Evolutionary conservation across 441 rosid genomes (phyloP).

Genomic region (Croton setiger): DNA sequence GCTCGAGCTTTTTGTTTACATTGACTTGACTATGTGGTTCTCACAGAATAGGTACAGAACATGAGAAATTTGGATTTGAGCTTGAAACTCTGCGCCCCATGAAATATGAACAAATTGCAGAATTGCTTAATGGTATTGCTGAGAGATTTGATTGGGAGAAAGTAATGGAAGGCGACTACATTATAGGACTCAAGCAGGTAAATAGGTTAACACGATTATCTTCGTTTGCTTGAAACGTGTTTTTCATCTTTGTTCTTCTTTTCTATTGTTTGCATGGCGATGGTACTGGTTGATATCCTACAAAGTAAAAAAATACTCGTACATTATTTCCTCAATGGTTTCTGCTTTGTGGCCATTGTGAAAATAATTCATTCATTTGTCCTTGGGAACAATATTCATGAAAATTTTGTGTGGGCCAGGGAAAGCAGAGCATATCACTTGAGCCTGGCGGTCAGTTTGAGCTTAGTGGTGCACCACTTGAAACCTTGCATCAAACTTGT

Average conservation of each 20-base stretch:
- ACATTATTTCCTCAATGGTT: background rate
- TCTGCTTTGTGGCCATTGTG: constrained; percentile 4
- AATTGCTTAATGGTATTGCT: constrained; percentile 82
- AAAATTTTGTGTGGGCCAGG: constrained; percentile 44
- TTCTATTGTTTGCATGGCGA: constrained; percentile 16
- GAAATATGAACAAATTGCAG: constrained; percentile 93
- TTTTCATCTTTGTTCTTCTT: background rate
- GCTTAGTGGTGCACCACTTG: constrained; percentile 99
- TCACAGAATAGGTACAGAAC: constrained; percentile 96
- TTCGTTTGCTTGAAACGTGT: background rate
- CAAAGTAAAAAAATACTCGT: too few relatives aligned
- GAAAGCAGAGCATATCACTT: constrained; percentile 94
- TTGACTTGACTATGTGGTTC: constrained; percentile 26
- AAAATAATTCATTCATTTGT: background rate
- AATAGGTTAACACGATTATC: constrained; percentile 2
- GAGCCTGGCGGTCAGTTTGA: constrained; percentile 99
- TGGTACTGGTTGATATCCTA: constrained; percentile 15
- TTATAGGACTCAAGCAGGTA: constrained; percentile 96
- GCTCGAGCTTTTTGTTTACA: background rate
- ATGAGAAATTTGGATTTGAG: constrained; percentile 98
- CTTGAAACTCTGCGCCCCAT: constrained; percentile 72
- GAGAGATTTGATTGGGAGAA: constrained; percentile 99
- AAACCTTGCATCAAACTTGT: constrained; percentile 98
- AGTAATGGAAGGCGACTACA: constrained; percentile 81
- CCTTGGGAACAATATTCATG: background rate